Conservation (phyloP, 768 basidiomycete species). For the Suillus occidentalis region DNA sequence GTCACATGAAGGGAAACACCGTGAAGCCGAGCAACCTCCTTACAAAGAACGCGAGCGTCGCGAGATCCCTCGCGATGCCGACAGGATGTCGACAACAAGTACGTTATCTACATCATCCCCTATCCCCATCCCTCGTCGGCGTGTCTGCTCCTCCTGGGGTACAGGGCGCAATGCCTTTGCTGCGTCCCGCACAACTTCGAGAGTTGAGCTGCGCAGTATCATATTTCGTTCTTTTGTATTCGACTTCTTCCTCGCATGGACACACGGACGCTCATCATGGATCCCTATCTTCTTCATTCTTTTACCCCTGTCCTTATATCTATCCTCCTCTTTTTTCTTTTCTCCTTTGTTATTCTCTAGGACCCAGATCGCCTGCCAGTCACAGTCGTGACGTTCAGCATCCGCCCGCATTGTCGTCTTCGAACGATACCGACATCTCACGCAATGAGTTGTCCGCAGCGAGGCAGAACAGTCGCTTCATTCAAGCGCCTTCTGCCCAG, state of each 20-base stretch:
- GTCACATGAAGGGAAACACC: conserved; percentile 27
- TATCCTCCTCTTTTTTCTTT: conserved; percentile 28
- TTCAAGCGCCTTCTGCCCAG: conserved; percentile 17
- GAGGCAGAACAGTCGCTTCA: conserved; percentile 24
- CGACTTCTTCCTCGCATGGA: conserved; percentile 40
- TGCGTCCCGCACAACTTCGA: conserved; percentile 47
- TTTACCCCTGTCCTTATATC: conserved; percentile 31
- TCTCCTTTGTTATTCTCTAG: conserved; percentile 41
- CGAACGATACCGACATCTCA: conserved; percentile 19
- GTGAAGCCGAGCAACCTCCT: conserved; percentile 20
- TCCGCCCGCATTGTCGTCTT: conserved; percentile 14
- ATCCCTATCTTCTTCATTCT: conserved; percentile 32
- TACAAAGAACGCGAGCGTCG: conserved; percentile 22
- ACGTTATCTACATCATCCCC: conserved; percentile 48
- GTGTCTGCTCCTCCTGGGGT: conserved; percentile 39
- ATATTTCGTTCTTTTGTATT: conserved; percentile 34
- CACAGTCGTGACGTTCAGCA: conserved; percentile 33
- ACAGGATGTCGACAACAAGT: conserved; percentile 41
- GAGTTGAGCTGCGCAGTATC: conserved; percentile 39
- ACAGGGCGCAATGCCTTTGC: conserved; percentile 33
- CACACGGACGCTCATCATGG: conserved; percentile 43
- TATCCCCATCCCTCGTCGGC: conserved; percentile 35
- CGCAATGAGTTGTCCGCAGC: conserved; percentile 4
- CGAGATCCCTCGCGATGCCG: conserved; percentile 27
- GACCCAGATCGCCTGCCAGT: conserved; percentile 38